phyloP scores from a whole-genome alignment of 257 asterid species.

The Solanum corneliomulleri region DNA sequence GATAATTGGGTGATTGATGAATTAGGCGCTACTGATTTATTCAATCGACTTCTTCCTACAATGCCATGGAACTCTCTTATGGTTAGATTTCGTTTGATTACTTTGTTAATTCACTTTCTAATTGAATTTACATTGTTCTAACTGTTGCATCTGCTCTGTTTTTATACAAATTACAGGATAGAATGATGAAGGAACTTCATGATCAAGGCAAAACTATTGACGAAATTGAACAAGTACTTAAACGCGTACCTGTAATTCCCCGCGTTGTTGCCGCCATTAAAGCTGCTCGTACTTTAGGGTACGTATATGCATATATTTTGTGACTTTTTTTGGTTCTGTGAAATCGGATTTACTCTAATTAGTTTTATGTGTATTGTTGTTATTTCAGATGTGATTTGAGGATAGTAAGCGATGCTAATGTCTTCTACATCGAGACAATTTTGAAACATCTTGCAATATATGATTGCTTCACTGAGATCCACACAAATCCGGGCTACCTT shows the following conservation, averaged over 20 bases:
- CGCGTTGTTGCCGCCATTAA: conserved; percentile 37
- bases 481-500: conserved; percentile 54
- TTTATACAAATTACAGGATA: conserved; percentile 23
- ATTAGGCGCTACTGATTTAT: conserved; percentile 16
- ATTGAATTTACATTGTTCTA: too few species aligned
- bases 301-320: background rate
- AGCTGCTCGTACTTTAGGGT: conserved; percentile 52
- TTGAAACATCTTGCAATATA: conserved; percentile 50
- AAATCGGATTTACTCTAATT: too few species aligned
- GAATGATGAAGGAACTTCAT: conserved; percentile 51
- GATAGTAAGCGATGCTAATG: conserved; percentile 79
- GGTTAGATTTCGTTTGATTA: background rate
- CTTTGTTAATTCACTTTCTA: background rate
- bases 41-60: conserved; percentile 22
- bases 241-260: conserved; percentile 35
- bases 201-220: conserved; percentile 33
- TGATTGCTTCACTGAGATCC: conserved; percentile 53
- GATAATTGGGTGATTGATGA: conserved; percentile 39
- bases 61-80: conserved; percentile 31
- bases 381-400: conserved; percentile 62
- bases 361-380: too few species aligned
- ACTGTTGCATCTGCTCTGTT: background rate
- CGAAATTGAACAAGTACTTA: conserved; percentile 37
- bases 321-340: background rate
- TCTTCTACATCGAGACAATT: conserved; percentile 64